Percentiles rank a stretch among this genome's conserved stretches.
These are phyloP conservation scores for Botrytis deweyae DNA, from an alignment of 2,329 filamentous ascomycete species.

Conservation along the genomic window DNA sequence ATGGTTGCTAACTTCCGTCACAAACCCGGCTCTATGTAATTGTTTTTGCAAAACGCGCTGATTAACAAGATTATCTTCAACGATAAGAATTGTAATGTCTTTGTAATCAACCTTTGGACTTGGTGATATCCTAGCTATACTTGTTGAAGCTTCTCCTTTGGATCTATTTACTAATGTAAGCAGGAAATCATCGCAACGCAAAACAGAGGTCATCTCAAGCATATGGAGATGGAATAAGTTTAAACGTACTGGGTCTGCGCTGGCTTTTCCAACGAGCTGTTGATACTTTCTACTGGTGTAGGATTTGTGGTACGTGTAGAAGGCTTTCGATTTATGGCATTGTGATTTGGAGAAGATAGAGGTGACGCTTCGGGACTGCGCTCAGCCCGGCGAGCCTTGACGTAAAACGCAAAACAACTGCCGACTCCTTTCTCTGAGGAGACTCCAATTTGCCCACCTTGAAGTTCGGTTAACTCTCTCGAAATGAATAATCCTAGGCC, in stretches of 20 bases:
- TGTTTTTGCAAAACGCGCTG: conserved; percentile 63
- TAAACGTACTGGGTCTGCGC: neutral
- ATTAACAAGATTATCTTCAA: conserved; percentile 68
- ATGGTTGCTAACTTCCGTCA: conserved; percentile 63
- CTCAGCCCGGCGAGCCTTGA: conserved; percentile 44
- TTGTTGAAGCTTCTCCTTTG: neutral
- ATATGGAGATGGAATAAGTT: neutral
- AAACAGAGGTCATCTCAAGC: neutral
- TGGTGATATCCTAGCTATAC: neutral
- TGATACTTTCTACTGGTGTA: neutral
- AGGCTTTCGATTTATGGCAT: neutral
- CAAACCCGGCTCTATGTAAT: conserved; percentile 59
- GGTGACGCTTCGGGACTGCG: conserved; percentile 10
- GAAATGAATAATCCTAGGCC: conserved; percentile 80
- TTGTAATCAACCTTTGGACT: conserved; percentile 7
- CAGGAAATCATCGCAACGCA: neutral
- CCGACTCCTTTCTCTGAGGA: conserved; percentile 65
- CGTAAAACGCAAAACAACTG: conserved; percentile 74
- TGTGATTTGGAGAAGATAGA: conserved; percentile 11
- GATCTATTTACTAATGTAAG: neutral
- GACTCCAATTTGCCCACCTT: conserved; percentile 79
- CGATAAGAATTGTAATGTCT: conserved; percentile 52
- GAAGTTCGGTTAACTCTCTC: conserved; percentile 73
- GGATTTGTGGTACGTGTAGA: neutral
- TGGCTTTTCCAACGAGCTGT: neutral